These are phyloP conservation scores for Friedmanniomyces simplex DNA, from an alignment of 495 filamentous ascomycete genomes.

Conservation along the genomic window DNA sequence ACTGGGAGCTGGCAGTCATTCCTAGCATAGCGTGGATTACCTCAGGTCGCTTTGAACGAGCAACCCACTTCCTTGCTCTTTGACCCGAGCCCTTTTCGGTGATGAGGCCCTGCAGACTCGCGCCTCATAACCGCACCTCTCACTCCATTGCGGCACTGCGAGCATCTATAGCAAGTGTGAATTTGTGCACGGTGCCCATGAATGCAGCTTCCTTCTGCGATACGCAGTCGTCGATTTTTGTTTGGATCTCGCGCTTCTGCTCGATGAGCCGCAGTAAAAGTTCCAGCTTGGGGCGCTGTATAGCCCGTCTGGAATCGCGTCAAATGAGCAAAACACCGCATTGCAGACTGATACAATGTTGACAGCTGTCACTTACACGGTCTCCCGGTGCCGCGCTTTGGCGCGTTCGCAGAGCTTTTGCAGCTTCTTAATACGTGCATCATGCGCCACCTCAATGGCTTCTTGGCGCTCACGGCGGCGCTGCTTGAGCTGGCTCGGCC, in stretches of 20 bases:
- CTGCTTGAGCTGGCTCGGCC: constrained; percentile 1
- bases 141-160: neutral
- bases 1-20: too few relatives aligned
- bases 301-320: neutral
- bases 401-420: neutral
- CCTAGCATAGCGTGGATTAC: too few relatives aligned
- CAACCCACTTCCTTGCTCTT: too few relatives aligned
- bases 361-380: neutral
- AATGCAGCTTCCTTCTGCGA: constrained; percentile 2
- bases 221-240: neutral
- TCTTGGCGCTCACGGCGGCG: constrained; percentile 1
- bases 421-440: neutral
- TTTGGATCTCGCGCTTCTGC: constrained; percentile 2
- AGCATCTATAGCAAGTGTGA: constrained; percentile 1
- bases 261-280: constrained; percentile 1
- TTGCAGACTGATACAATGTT: too few relatives aligned
- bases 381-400: neutral
- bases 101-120: too few relatives aligned
- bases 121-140: too few relatives aligned
- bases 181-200: neutral
- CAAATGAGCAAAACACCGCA: neutral
- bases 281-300: constrained; percentile 7
- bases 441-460: neutral
- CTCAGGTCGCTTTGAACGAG: too few relatives aligned
- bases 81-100: too few relatives aligned